Percentiles rank a stretch among this genome's conserved stretches.
phyloP scores from a whole-genome alignment of 2,329 filamentous ascomycete species.

The Cladosporium austrohemisphaericum region DNA sequence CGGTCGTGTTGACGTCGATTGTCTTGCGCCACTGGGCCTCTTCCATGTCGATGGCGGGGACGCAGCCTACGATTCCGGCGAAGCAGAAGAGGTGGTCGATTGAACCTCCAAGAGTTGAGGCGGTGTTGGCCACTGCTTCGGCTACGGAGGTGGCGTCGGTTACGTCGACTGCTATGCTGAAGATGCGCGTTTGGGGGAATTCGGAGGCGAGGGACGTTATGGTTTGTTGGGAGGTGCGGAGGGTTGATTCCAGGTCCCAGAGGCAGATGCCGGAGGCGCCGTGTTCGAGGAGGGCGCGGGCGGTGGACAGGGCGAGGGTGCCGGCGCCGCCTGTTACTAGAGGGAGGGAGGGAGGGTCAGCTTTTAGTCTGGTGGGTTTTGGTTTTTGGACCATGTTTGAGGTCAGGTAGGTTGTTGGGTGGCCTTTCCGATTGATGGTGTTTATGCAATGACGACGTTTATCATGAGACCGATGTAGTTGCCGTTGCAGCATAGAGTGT shows the following conservation, averaged over 20 bases:
- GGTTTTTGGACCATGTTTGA: neutral
- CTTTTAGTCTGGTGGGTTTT: neutral
- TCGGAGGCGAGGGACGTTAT: constrained; percentile 48
- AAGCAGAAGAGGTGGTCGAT: constrained; percentile 60
- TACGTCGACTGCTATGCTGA: constrained; percentile 55
- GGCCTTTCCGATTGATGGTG: too few species aligned
- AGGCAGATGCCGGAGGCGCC: constrained; percentile 58
- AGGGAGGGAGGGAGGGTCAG: constrained; percentile 21
- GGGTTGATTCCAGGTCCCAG: constrained; percentile 54
- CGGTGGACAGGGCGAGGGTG: constrained; percentile 56
- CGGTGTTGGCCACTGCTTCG: constrained; percentile 40
- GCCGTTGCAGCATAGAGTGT: too few species aligned
- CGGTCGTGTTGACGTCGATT: constrained; percentile 69
- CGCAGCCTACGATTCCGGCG: constrained; percentile 64
- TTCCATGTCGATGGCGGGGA: constrained; percentile 58
- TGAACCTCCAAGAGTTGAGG: constrained; percentile 44
- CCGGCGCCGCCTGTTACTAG: constrained; percentile 65
- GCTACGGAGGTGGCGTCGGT: constrained; percentile 51
- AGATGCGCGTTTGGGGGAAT: constrained; percentile 54
- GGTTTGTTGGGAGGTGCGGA: constrained; percentile 36
- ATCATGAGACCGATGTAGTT: too few species aligned
- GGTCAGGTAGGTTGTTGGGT: too few species aligned
- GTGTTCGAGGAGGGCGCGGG: constrained; percentile 64
- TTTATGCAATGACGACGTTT: too few species aligned
- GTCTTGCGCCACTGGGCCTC: constrained; percentile 59